phyloP scores from a whole-genome alignment of 2,329 filamentous ascomycete species.

The Colletotrichum paranaense region DNA sequence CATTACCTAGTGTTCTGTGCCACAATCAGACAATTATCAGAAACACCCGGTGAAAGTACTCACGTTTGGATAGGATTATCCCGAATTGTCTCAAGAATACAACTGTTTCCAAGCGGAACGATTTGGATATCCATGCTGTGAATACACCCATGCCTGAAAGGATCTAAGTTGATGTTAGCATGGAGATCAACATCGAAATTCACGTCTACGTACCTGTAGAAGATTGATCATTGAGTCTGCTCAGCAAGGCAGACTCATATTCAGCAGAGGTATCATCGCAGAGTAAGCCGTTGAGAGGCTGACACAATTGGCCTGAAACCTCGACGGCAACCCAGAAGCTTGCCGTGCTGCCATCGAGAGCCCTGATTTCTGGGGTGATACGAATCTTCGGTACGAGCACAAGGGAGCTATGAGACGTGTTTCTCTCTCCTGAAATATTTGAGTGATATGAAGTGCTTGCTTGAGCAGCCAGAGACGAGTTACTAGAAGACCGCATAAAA shows the following conservation, averaged over 20 bases:
- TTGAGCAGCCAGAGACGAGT: too few species aligned
- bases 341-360: conserved; percentile 46
- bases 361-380: conserved; percentile 54
- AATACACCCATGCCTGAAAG: conserved; percentile 57
- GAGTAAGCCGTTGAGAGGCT: neutral
- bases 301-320: conserved; percentile 54
- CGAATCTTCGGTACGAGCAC: conserved; percentile 55
- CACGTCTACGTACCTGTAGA: neutral
- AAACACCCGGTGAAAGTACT: conserved; percentile 30
- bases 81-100: conserved; percentile 55
- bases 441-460: neutral
- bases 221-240: neutral
- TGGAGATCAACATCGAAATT: neutral
- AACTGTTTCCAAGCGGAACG: conserved; percentile 52
- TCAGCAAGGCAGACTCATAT: neutral
- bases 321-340: conserved; percentile 63
- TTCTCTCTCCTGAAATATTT: neutral
- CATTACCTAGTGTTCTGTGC: conserved; percentile 53
- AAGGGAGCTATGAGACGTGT: neutral
- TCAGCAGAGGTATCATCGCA: neutral
- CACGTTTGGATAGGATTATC: conserved; percentile 57
- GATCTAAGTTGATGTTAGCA: conserved; percentile 15
- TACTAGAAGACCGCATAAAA: neutral
- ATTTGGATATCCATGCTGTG: conserved; percentile 61
- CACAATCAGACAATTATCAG: neutral